phyloP scores from a whole-genome alignment of 352 stramenopile species.

The Globisporangium okanoganense region DNA sequence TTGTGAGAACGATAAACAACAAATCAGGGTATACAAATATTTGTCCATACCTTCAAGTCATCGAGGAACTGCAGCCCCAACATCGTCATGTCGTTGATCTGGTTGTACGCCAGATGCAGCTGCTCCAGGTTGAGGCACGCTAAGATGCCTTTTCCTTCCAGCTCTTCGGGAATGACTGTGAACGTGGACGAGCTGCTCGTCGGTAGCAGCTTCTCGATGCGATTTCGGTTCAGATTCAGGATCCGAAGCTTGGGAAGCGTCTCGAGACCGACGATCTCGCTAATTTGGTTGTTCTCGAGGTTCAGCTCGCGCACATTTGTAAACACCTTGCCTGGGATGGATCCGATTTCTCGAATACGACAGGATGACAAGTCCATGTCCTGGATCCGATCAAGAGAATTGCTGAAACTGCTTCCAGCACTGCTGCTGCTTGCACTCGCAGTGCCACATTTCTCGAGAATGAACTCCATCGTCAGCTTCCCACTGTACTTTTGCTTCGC shows the following conservation, averaged over 20 bases:
- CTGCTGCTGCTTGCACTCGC: constrained; percentile 8
- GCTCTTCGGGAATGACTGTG: constrained; percentile 25
- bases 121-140: constrained; percentile 64
- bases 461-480: constrained; percentile 81
- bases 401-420: not conserved
- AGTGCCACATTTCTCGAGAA: constrained; percentile 68
- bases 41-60: constrained; percentile 46
- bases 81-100: constrained; percentile 68
- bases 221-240: constrained; percentile 77
- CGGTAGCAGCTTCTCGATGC: constrained; percentile 51
- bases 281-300: constrained; percentile 85
- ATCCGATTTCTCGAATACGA: constrained; percentile 64
- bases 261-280: constrained; percentile 63
- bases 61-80: constrained; percentile 68
- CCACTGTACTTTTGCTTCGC: constrained; percentile 88
- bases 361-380: constrained; percentile 76
- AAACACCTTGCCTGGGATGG: constrained; percentile 58
- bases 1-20: not conserved
- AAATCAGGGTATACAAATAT: not conserved
- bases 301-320: constrained; percentile 66
- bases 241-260: constrained; percentile 50
- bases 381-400: constrained; percentile 50
- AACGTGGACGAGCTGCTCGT: constrained; percentile 18
- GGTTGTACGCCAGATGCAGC: constrained; percentile 74
- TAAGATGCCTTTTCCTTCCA: constrained; percentile 49